These are phyloP conservation scores for Populus pruinosa DNA, from an alignment of 345 rosid species.

Conservation along the genomic window DNA sequence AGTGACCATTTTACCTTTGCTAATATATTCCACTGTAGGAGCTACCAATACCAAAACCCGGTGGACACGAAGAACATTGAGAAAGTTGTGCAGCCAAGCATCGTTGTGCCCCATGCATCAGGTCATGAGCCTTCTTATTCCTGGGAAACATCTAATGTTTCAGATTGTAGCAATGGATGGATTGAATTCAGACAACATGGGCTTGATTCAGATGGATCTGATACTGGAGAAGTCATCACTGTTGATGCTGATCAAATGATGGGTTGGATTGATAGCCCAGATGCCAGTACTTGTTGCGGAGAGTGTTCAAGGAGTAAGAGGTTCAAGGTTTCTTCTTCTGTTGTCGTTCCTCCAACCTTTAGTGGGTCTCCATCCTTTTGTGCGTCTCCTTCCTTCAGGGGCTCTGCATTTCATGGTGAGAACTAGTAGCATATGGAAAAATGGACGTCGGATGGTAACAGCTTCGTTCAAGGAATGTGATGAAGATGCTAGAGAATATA, in stretches of 20 bases:
- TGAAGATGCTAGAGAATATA: not conserved
- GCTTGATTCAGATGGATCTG: conserved; percentile 55
- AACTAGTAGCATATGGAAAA: not conserved
- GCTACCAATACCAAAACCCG: conserved; percentile 35
- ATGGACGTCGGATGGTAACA: not conserved
- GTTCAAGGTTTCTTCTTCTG: conserved; percentile 60
- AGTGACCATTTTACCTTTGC: conserved; percentile 69
- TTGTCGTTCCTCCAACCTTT: conserved; percentile 58
- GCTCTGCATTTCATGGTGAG: conserved; percentile 19
- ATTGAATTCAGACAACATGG: conserved; percentile 44
- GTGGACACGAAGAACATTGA: conserved; percentile 44
- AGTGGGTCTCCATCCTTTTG: conserved; percentile 25
- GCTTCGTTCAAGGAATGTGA: not conserved
- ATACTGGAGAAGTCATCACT: conserved; percentile 37
- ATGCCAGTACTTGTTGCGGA: conserved; percentile 16
- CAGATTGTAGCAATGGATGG: conserved; percentile 58
- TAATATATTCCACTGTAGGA: conserved; percentile 48
- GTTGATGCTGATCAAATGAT: conserved; percentile 22
- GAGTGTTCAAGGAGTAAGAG: conserved; percentile 54
- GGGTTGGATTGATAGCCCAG: conserved; percentile 55
- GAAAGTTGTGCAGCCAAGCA: conserved; percentile 62
- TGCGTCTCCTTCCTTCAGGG: conserved; percentile 7
- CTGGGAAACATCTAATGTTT: conserved; percentile 55
- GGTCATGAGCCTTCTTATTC: conserved; percentile 20
- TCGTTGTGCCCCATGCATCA: conserved; percentile 39